Evolutionary conservation across 371 early-diverging fungal genomes (phyloP).

Genomic region (Batkoa obscura): DNA sequence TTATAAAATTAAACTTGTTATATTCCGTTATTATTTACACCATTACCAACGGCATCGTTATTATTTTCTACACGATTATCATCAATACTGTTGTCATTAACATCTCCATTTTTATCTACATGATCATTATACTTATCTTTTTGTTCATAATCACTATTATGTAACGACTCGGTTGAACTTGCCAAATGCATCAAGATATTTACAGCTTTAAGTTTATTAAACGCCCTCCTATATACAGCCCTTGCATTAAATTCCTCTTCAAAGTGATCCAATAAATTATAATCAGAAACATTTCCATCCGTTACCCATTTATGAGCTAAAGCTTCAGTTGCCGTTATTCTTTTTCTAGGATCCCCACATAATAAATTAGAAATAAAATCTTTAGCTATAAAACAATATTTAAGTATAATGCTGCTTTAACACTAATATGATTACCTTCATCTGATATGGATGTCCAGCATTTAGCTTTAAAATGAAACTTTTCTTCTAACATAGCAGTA

Average conservation of each 20-base stretch:
- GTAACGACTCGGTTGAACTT: too few species aligned
- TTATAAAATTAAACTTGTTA: too few species aligned
- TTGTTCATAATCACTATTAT: too few species aligned
- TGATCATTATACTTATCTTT: too few species aligned
- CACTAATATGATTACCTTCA: conserved; percentile 19
- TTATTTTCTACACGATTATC: too few species aligned
- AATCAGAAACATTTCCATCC: conserved; percentile 23
- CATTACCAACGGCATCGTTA: too few species aligned
- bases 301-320: conserved; percentile 74
- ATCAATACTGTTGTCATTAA: too few species aligned
- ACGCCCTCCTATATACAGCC: not conserved
- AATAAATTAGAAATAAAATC: conserved; percentile 71
- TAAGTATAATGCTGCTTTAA: not conserved
- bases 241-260: conserved; percentile 38
- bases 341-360: conserved; percentile 42
- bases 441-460: conserved; percentile 63
- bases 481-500: conserved; percentile 36
- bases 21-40: too few species aligned
- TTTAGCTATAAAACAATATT: conserved; percentile 33
- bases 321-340: conserved; percentile 66
- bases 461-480: conserved; percentile 52
- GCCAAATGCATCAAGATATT: too few species aligned
- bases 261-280: conserved; percentile 50
- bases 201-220: not conserved
- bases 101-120: too few species aligned